Percentiles rank a stretch among this genome's conserved stretches.
Evolutionary conservation across 805 yeast genomes (phyloP).

Genomic region (Suhomyces sp.): DNA sequence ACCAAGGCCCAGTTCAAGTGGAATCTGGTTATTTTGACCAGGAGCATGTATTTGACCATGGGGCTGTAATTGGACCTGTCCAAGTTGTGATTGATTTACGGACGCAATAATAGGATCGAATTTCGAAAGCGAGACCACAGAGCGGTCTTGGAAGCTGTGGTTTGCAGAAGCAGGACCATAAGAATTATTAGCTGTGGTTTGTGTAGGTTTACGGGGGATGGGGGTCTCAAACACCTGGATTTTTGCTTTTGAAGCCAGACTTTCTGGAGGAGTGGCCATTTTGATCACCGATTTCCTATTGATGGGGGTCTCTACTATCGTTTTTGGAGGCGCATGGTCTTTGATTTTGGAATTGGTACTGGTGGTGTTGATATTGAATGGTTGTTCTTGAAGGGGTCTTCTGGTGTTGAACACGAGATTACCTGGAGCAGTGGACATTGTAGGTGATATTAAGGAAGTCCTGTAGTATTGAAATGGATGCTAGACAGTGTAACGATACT

Average conservation of each 20-base stretch:
- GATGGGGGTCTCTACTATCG: slow-evolving; percentile 33
- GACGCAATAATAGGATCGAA: slow-evolving; percentile 3
- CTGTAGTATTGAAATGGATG: too few species aligned
- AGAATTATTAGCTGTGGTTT: background rate
- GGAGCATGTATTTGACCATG: too few species aligned
- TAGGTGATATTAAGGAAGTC: too few species aligned
- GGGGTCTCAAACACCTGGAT: slow-evolving; percentile 19
- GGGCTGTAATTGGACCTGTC: too few species aligned
- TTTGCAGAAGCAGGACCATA: too few species aligned
- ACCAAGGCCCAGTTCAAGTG: too few species aligned
- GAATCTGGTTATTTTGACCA: too few species aligned
- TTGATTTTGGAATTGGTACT: slow-evolving; percentile 9
- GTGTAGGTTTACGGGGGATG: slow-evolving; percentile 1
- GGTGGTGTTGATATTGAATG: slow-evolving; percentile 9
- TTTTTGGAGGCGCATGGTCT: too few species aligned
- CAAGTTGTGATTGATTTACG: background rate
- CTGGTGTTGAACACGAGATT: slow-evolving; percentile 5
- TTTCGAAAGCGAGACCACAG: background rate
- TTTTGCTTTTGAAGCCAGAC: slow-evolving; percentile 15
- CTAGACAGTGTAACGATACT: too few species aligned
- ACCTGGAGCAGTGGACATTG: slow-evolving; percentile 9
- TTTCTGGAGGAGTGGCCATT: slow-evolving; percentile 41
- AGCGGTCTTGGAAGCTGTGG: too few species aligned
- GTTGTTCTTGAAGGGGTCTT: slow-evolving; percentile 13
- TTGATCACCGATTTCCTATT: slow-evolving; percentile 18